Percentiles rank a stretch among this genome's conserved stretches.
Conservation (phyloP, 139 green algal genomes). For the Micromonas pusilla region DNA sequence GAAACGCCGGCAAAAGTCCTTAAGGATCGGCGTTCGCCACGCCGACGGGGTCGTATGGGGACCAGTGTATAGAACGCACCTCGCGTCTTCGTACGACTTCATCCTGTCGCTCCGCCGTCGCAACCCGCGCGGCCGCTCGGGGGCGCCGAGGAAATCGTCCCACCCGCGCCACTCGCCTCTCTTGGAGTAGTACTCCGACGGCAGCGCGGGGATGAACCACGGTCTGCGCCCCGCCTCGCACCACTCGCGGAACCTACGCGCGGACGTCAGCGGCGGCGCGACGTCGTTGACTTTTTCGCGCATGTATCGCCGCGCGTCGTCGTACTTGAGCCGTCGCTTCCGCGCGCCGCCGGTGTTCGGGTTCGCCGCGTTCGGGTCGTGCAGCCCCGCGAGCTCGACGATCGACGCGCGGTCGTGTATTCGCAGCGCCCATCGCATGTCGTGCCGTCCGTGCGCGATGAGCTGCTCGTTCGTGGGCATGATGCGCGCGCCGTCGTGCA, state of each 20-base stretch:
- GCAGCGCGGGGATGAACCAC: conserved; percentile 1
- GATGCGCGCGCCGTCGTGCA: not conserved
- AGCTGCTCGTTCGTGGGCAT: not conserved
- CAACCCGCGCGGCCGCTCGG: too few species aligned
- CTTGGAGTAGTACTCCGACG: not conserved
- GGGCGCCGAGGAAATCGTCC: not conserved
- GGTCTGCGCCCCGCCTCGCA: not conserved
- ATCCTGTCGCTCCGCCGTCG: too few species aligned
- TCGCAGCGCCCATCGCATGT: not conserved
- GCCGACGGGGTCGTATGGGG: too few species aligned
- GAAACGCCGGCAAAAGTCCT: too few species aligned
- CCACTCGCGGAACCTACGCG: not conserved
- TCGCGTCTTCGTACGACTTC: too few species aligned
- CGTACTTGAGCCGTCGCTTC: not conserved
- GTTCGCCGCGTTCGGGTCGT: too few species aligned
- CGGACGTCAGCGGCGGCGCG: not conserved
- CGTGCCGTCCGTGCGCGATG: not conserved
- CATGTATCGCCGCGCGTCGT: not conserved
- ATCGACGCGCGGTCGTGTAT: not conserved
- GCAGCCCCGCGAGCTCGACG: not conserved
- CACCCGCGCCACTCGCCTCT: not conserved
- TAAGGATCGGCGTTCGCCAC: too few species aligned
- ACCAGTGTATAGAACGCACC: too few species aligned
- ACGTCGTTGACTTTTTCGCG: not conserved
- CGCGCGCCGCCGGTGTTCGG: too few species aligned